These are phyloP conservation scores for Ajuga reptans DNA, from an alignment of 305 asterid species.

Conservation along the genomic window DNA sequence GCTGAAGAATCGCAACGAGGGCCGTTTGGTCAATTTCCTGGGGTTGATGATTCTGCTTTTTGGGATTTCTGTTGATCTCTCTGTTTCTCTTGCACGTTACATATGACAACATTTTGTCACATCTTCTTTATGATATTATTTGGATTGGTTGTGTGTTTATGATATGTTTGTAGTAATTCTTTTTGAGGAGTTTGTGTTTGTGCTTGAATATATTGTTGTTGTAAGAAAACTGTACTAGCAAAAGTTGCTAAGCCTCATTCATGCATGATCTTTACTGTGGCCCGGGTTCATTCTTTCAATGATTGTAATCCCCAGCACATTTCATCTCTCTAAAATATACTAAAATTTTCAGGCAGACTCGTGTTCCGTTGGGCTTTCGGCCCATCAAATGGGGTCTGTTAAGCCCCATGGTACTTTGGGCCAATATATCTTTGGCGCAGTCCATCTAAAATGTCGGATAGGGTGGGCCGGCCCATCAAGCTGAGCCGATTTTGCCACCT, in stretches of 20 bases:
- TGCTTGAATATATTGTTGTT: not conserved
- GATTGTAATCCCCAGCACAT: no score
- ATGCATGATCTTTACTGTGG: no score
- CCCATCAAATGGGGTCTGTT: no score
- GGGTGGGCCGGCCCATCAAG: no score
- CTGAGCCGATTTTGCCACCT: no score
- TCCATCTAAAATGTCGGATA: no score
- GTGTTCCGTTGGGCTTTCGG: no score
- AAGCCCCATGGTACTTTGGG: no score
- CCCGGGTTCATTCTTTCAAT: no score
- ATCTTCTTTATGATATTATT: not conserved
- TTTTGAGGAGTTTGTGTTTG: not conserved
- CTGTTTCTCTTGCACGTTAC: conserved; percentile 46
- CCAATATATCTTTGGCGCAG: no score
- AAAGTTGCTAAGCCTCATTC: not conserved
- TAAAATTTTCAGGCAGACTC: no score
- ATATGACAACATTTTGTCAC: conserved; percentile 9
- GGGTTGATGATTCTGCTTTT: conserved; percentile 56
- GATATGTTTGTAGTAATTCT: not conserved
- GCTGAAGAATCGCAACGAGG: conserved; percentile 32
- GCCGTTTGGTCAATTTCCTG: conserved; percentile 44
- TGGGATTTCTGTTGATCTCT: conserved; percentile 54
- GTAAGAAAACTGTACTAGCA: not conserved
- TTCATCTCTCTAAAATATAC: no score
- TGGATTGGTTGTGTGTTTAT: not conserved